Conservation (phyloP, 2,329 filamentous ascomycete genomes). For the Calonectria naviculata region DNA sequence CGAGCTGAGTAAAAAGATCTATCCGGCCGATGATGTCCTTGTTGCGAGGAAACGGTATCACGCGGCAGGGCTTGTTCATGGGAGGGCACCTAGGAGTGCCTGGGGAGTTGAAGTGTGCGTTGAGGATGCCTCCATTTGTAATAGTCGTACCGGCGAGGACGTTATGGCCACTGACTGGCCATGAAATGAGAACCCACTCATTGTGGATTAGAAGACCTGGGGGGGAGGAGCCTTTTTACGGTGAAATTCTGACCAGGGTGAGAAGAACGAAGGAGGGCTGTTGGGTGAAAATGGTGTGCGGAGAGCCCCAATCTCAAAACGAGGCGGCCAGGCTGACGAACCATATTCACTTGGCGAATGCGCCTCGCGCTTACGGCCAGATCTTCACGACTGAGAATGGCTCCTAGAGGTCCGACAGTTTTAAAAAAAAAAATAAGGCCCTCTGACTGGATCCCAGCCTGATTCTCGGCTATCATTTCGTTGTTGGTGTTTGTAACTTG, state of each 20-base stretch:
- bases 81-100: background rate
- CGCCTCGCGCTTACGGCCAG: background rate
- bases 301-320: background rate
- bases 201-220: background rate
- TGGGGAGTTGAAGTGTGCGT: background rate
- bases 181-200: background rate
- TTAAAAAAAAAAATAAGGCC: too few species aligned
- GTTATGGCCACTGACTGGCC: background rate
- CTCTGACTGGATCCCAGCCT: too few species aligned
- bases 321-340: background rate
- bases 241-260: background rate
- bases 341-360: background rate
- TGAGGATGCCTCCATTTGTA: background rate
- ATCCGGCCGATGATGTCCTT: background rate
- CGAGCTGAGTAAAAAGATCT: background rate
- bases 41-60: conserved; percentile 10
- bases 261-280: background rate
- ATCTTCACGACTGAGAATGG: background rate
- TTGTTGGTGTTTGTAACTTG: too few species aligned
- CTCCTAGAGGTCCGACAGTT: too few species aligned
- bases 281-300: background rate
- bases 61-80: background rate
- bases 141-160: background rate
- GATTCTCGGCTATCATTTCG: too few species aligned
- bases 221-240: too few species aligned